phyloP scores from a whole-genome alignment of 1,284 basidiomycete species.

The Laetiporus sulphureus region DNA sequence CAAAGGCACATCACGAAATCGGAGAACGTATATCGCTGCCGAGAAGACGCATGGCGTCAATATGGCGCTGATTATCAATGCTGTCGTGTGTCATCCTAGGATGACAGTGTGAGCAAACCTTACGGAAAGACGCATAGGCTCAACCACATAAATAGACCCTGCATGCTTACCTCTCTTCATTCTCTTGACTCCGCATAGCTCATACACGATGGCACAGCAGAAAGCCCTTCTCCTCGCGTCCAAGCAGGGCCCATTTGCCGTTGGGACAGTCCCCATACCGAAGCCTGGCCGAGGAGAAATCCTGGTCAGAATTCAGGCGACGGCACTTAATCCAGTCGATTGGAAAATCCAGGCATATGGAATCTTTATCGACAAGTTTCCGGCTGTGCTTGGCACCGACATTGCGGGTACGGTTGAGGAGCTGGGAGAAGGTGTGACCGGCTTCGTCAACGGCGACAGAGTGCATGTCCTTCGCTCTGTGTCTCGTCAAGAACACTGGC shows the following conservation, averaged over 20 bases:
- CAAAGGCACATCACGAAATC: too few species aligned
- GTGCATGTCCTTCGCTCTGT: slow-evolving; percentile 3
- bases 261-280: slow-evolving; percentile 17
- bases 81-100: too few species aligned
- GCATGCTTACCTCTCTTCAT: too few species aligned
- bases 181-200: too few species aligned
- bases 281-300: slow-evolving; percentile 31
- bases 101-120: too few species aligned
- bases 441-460: slow-evolving; percentile 7
- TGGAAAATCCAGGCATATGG: slow-evolving; percentile 32
- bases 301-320: slow-evolving; percentile 33
- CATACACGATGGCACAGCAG: slow-evolving; percentile 8
- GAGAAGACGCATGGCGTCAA: too few species aligned
- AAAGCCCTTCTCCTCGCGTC: slow-evolving; percentile 20
- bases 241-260: slow-evolving; percentile 17
- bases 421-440: slow-evolving; percentile 10
- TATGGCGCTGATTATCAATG: too few species aligned
- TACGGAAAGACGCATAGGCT: too few species aligned
- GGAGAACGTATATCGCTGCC: too few species aligned
- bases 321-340: slow-evolving; percentile 41
- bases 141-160: too few species aligned
- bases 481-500: neutral
- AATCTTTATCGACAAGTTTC: slow-evolving; percentile 18
- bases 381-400: slow-evolving; percentile 9
- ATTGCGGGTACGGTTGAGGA: slow-evolving; percentile 12